phyloP scores from a whole-genome alignment of 768 basidiomycete genomes.

The Rhodotorula sphaerocarpa region DNA sequence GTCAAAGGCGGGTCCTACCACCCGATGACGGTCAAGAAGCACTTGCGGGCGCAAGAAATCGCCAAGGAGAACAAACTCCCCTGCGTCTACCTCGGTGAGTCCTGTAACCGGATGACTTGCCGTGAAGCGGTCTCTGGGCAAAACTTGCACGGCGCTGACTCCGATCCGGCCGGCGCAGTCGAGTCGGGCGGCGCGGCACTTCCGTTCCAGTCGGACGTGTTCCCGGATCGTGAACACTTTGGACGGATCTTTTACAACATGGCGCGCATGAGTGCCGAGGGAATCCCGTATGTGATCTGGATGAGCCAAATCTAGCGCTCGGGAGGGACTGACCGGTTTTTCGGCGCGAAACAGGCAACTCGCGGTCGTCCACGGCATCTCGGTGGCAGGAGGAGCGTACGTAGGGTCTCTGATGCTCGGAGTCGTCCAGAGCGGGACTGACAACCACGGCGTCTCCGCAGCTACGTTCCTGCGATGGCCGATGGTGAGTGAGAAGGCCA shows the following conservation, averaged over 20 bases:
- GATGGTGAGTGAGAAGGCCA: slow-evolving; percentile 51
- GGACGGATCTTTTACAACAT: slow-evolving; percentile 96
- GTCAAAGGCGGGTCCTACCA: slow-evolving; percentile 33
- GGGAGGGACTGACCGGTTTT: background rate
- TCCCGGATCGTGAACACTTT: slow-evolving; percentile 91
- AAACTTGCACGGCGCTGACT: background rate
- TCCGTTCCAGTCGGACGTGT: slow-evolving; percentile 71
- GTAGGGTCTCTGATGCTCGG: background rate
- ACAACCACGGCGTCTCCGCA: background rate
- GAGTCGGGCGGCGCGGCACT: slow-evolving; percentile 90
- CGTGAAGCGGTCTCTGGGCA: no score
- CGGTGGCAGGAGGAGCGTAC: slow-evolving; percentile 60
- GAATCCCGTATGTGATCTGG: slow-evolving; percentile 20
- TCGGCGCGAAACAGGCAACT: slow-evolving; percentile 54
- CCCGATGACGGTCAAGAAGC: slow-evolving; percentile 68
- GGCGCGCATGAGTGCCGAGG: slow-evolving; percentile 48
- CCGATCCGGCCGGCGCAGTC: slow-evolving; percentile 49
- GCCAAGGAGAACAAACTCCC: slow-evolving; percentile 83
- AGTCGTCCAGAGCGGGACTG: background rate
- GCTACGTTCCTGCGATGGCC: slow-evolving; percentile 79
- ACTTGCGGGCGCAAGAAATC: slow-evolving; percentile 85
- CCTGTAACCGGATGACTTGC: no score
- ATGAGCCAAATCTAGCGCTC: background rate
- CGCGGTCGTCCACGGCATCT: slow-evolving; percentile 86
- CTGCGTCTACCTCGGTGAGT: slow-evolving; percentile 80